Conservation (phyloP, 1,284 basidiomycete genomes). For the Apiotrichum porosum region DNA sequence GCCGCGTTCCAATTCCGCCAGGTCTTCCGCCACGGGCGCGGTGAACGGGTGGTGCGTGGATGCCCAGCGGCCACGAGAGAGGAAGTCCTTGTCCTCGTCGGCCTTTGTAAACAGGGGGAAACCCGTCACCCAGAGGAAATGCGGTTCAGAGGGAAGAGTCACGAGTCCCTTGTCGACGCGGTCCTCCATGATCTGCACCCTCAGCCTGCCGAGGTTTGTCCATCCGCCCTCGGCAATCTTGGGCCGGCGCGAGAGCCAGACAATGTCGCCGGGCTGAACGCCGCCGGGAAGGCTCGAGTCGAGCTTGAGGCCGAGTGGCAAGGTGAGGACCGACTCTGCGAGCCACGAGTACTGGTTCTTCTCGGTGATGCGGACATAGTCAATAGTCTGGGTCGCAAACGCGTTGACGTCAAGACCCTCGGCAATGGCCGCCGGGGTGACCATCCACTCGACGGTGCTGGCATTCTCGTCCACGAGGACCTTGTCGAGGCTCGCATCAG, state of each 20-base stretch:
- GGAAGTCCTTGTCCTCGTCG: constrained; percentile 79
- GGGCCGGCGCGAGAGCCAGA: constrained; percentile 54
- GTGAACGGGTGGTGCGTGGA: constrained; percentile 94
- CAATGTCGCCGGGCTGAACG: constrained; percentile 50
- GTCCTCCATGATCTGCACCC: constrained; percentile 61
- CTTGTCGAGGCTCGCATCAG: constrained; percentile 43
- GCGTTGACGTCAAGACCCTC: constrained; percentile 29
- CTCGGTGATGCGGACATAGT: constrained; percentile 42
- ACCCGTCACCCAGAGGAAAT: constrained; percentile 91
- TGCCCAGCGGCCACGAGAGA: constrained; percentile 80
- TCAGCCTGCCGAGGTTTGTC: constrained; percentile 69
- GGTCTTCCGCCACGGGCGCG: constrained; percentile 85
- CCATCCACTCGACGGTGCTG: constrained; percentile 47
- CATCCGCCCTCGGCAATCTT: constrained; percentile 67
- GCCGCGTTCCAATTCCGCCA: constrained; percentile 66
- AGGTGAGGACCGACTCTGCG: constrained; percentile 36
- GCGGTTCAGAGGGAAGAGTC: constrained; percentile 58
- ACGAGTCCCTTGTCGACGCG: constrained; percentile 59
- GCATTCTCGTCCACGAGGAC: constrained; percentile 43
- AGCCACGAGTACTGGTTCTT: constrained; percentile 41
- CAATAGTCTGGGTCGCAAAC: constrained; percentile 35
- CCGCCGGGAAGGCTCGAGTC: constrained; percentile 37
- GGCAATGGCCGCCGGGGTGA: constrained; percentile 37
- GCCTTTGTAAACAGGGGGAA: constrained; percentile 88
- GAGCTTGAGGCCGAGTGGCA: constrained; percentile 33